Conservation (phyloP, 2,329 filamentous ascomycete species). For the Dactylella cylindrospora region DNA sequence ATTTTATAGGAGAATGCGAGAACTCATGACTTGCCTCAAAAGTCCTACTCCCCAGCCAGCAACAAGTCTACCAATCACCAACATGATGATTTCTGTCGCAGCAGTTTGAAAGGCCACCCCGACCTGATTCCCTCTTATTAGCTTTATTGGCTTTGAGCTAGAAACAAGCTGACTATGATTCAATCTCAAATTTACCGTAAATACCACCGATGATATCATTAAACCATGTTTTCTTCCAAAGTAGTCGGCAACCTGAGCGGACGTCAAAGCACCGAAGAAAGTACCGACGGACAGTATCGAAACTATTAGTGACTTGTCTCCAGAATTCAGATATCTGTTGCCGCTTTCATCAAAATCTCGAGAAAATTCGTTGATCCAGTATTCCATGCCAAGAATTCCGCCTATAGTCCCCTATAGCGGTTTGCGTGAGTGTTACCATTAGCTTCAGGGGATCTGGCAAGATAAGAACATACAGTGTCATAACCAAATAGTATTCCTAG, state of each 20-base stretch:
- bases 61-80: conserved; percentile 17
- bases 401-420: conserved; percentile 60
- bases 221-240: conserved; percentile 22
- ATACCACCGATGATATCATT: conserved; percentile 24
- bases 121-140: conserved; percentile 14
- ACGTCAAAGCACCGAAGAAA: conserved; percentile 58
- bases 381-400: conserved; percentile 70
- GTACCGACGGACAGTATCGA: conserved; percentile 81
- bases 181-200: conserved; percentile 1
- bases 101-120: conserved; percentile 73
- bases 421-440: conserved; percentile 48
- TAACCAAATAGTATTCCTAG: conserved; percentile 22
- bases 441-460: conserved; percentile 14
- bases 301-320: conserved; percentile 71
- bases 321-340: conserved; percentile 51
- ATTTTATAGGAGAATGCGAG: too few species aligned
- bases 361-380: conserved; percentile 66
- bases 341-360: conserved; percentile 55
- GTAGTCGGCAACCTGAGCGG: conserved; percentile 22
- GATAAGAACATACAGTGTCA: conserved; percentile 9
- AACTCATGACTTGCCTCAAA: conserved; percentile 7
- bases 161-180: too few species aligned
- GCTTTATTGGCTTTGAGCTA: neutral
- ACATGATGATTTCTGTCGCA: conserved; percentile 32
- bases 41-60: conserved; percentile 24